Conservation (phyloP, 2,329 filamentous ascomycete species). For the Exophiala xenobiotica region DNA sequence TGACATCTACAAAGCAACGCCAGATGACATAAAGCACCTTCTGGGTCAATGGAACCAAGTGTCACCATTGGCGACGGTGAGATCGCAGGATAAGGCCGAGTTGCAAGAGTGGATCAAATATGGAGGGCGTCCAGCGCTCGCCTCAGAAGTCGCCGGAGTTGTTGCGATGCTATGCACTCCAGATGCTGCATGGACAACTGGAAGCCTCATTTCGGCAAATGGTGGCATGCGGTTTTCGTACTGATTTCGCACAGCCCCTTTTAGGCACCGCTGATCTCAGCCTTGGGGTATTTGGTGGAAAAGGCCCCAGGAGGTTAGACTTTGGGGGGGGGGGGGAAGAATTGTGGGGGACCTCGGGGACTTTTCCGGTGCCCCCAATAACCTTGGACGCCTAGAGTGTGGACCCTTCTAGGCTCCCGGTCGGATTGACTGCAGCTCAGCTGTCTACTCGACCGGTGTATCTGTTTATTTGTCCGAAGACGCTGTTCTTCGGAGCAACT, state of each 20-base stretch:
- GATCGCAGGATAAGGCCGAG: constrained; percentile 54
- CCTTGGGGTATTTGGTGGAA: too few relatives aligned
- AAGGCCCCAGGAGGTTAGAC: too few relatives aligned
- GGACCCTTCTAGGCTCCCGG: too few relatives aligned
- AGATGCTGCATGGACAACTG: constrained; percentile 72
- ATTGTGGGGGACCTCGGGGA: neutral
- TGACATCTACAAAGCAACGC: neutral
- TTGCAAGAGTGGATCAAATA: constrained; percentile 59
- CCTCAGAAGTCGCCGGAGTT: constrained; percentile 69
- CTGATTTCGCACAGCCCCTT: neutral
- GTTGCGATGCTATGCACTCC: constrained; percentile 70
- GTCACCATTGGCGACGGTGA: constrained; percentile 43
- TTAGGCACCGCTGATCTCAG: too few relatives aligned
- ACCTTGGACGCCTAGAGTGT: neutral
- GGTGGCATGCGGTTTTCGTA: constrained; percentile 58
- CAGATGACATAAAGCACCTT: constrained; percentile 38
- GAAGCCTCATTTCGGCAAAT: constrained; percentile 75
- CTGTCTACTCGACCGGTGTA: neutral
- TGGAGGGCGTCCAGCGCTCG: constrained; percentile 63
- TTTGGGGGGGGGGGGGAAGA: too few relatives aligned
- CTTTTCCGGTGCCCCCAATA: neutral
- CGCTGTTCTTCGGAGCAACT: neutral
- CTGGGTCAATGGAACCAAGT: constrained; percentile 40
- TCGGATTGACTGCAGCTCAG: neutral
- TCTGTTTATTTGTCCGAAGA: neutral